Evolutionary conservation across 331 rosid genomes (phyloP), one percentile per base, ranked within the genome.

Genomic region (Rosa hybrid): DNA sequence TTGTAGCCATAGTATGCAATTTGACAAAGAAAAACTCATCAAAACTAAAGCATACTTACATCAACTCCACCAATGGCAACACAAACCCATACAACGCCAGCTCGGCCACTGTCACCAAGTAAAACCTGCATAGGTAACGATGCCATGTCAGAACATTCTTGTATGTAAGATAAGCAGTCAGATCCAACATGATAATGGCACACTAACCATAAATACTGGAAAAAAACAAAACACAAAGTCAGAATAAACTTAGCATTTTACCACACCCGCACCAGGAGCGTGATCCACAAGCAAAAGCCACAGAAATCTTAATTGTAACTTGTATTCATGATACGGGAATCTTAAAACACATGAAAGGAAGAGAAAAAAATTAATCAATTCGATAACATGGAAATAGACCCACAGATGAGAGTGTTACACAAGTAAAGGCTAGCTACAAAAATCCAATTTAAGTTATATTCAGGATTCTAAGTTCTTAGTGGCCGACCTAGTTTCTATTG

Each of bases 91-190:
- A 27, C 30, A 27, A 27, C 30, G 30, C 30, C 30, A 27, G 30
- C 1, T 1, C 30, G 30, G 30, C 30, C 30, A 27, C 30, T 1
- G 30, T 27, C 30, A 27, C 30, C 30, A 27, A 27, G 30, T 27
- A 27, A 82, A 65, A 65, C 90, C 90, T 84, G 85, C 83, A 80
- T 12, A 87, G 90, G 72, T 84, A 85, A 5, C 85, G 85, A 21
- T 80, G 90, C 88, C 90, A 87, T 5, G 85, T 87, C n/a, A 83
- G 85, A 49, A 87, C 86, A 39, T 87, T 87, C 57, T 77, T 84
- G 83, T 87, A 87, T 3, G 90, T 80, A 77, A 87, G 78, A 45
- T 78, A 75, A 51, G 86, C 80, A 46, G 86, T 87, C 51, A 87
- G 85, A 48, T 87, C 88, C 74, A 87, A 87, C 90, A 84, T 87